phyloP scores from a whole-genome alignment of 2,329 filamentous ascomycete genomes.

The Aspergillus thermomutatus region DNA sequence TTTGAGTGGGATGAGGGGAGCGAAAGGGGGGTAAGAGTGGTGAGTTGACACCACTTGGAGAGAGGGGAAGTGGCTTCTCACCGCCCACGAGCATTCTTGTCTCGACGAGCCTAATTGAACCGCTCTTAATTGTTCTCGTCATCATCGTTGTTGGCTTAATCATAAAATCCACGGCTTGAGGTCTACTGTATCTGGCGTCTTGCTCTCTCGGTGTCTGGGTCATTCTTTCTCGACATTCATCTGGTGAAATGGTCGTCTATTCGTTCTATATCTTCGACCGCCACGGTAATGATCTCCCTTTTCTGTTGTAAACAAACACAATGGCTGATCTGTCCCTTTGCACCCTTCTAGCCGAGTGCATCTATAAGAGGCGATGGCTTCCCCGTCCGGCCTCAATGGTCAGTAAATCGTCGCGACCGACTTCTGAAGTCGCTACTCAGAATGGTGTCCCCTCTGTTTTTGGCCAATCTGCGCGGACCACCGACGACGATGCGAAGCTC shows the following conservation, averaged over 20 bases:
- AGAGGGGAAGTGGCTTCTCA: slow-evolving; percentile 5
- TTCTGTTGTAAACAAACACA: slow-evolving; percentile 4
- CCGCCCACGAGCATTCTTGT: slow-evolving; percentile 12
- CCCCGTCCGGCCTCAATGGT: slow-evolving; percentile 49
- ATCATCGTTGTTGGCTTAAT: background rate
- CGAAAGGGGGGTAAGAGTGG: background rate
- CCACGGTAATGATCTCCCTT: slow-evolving; percentile 63
- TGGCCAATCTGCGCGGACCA: slow-evolving; percentile 46
- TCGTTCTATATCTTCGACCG: slow-evolving; percentile 99
- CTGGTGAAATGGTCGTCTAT: slow-evolving; percentile 76
- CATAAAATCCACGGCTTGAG: background rate
- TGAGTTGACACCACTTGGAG: background rate
- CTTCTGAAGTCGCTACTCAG: slow-evolving; percentile 46
- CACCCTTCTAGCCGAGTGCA: slow-evolving; percentile 73
- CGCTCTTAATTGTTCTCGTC: background rate
- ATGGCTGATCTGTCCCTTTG: slow-evolving; percentile 1
- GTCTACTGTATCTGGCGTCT: background rate
- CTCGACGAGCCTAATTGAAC: slow-evolving; percentile 13
- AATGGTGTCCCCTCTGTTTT: slow-evolving; percentile 37
- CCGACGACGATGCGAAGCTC: slow-evolving; percentile 86
- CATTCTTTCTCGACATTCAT: slow-evolving; percentile 6
- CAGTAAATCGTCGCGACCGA: slow-evolving; percentile 48
- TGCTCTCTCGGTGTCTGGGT: background rate
- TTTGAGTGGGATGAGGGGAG: background rate
- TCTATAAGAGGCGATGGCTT: slow-evolving; percentile 88